phyloP scores from a whole-genome alignment of 1,284 basidiomycete genomes.

The Ceratobasidium sp. region DNA sequence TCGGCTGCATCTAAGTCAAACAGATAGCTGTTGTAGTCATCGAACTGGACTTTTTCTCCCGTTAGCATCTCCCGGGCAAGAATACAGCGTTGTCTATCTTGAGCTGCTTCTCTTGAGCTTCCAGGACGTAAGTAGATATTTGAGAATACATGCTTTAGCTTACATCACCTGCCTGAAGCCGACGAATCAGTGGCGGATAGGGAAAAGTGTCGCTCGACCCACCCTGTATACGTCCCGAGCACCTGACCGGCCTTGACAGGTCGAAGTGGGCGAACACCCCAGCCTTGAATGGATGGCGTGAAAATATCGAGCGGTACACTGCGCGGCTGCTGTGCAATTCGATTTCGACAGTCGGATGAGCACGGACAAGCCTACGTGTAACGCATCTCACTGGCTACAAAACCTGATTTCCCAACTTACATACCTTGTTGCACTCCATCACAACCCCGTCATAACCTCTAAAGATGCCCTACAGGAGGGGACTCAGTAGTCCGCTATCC shows the following conservation, averaged over 20 bases:
- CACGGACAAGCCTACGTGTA: slow-evolving; percentile 43
- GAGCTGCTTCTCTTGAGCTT: slow-evolving; percentile 26
- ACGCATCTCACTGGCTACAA: neutral
- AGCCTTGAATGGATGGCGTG: slow-evolving; percentile 42
- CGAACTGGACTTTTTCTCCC: slow-evolving; percentile 16
- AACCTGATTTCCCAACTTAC: neutral
- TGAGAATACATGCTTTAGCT: neutral
- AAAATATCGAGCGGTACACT: slow-evolving; percentile 45
- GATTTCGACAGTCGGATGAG: slow-evolving; percentile 39
- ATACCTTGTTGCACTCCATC: slow-evolving; percentile 46
- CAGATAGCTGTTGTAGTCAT: slow-evolving; percentile 44
- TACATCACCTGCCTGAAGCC: slow-evolving; percentile 36
- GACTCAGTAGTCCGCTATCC: neutral
- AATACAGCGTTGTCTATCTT: neutral
- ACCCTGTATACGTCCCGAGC: slow-evolving; percentile 47
- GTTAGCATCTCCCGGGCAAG: slow-evolving; percentile 1
- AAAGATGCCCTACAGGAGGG: slow-evolving; percentile 36
- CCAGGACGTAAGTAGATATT: neutral
- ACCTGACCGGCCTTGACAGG: slow-evolving; percentile 43
- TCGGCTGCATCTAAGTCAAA: slow-evolving; percentile 47
- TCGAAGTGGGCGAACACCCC: slow-evolving; percentile 40
- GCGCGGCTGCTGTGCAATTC: slow-evolving; percentile 43
- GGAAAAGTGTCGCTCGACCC: neutral
- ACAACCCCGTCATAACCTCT: slow-evolving; percentile 39
- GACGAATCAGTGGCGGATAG: neutral